These are phyloP conservation scores for Chytriomyces sp. DNA, from an alignment of 192 early-diverging fungal species.

Conservation along the genomic window DNA sequence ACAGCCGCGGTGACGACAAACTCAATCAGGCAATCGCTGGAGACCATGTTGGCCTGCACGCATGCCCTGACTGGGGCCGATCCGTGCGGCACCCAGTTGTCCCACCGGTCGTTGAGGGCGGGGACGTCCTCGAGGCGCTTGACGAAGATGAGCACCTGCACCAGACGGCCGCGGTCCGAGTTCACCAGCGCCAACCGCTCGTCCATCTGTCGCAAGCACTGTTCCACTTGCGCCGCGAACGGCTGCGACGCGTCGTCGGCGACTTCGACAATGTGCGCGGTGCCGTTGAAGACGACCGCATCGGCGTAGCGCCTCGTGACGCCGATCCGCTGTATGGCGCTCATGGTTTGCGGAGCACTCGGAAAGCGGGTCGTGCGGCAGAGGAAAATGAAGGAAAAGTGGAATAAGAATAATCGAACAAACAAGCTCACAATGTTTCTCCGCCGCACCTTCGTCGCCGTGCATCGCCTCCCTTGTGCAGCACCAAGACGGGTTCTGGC, in stretches of 20 bases:
- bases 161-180: not conserved
- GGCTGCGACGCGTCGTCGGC: conserved; percentile 9
- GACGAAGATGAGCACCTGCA: conserved; percentile 17
- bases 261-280: conserved; percentile 19
- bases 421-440: too few species aligned
- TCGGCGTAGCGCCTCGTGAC: not conserved
- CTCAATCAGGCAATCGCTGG: not conserved
- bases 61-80: conserved; percentile 13
- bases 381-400: not conserved
- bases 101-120: conserved; percentile 18
- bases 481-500: too few species aligned
- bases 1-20: conserved; percentile 21
- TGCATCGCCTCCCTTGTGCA: too few species aligned
- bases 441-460: too few species aligned
- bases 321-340: not conserved
- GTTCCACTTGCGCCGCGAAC: not conserved
- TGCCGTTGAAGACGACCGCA: conserved; percentile 21
- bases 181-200: not conserved
- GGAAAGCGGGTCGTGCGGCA: not conserved
- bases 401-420: too few species aligned
- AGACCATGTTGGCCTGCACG: conserved; percentile 26
- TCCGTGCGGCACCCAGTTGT: conserved; percentile 12
- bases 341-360: not conserved
- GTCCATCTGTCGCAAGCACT: conserved; percentile 14
- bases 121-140: conserved; percentile 15